Base-by-base conservation (phyloP, 352 stramenopile genomes). In the Phytopythium delawarense region DNA sequence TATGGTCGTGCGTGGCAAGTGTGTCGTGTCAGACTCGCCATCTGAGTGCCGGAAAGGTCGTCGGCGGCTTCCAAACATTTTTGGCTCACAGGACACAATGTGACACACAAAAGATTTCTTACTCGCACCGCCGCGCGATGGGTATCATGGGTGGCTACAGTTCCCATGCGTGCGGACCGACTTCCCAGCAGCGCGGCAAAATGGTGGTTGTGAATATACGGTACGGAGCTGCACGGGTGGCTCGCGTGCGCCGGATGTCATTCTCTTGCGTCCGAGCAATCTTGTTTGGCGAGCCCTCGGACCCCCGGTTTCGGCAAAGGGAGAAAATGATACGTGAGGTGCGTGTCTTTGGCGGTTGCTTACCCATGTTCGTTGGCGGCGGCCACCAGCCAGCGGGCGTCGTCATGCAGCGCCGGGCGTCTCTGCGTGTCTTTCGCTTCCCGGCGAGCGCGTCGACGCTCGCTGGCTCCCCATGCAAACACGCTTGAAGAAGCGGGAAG, bases 101-200 rank as follows among this genome's bases (percentile, higher is more conserved):
- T 21, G 40, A 7, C 40, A 45, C 35, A 49, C 42, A 49, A 49
- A 6, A 12, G 42, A 45, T 40, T 32, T 40, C 35, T 40, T 40
- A 40, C 35, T 16, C 28, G 2, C 28, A 7, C 28, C 28, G 5
- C 28, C 0, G 4, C 28, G 40, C 18, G n/a, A 49, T 49, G 42
- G 42, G 42, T 49, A 49, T 11, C 42, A 49, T 25, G 42, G 42
- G 42, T 49, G 42, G 42, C 42, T 49, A 49, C 42, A 49, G 20
- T 49, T 49, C 35, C 8, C 35, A 25, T 21, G 16, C 40, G 40
- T 45, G 40, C 40, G 2, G 4, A 21, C n/a, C 40, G 5, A 32
- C 28, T 32, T 32, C 28, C 28, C 28, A 40, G 35, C 35, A 40
- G 25, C 25, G 2, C 25, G 2, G 25, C 25, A 28, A 40, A 15